Conservation (phyloP, 2,329 filamentous ascomycete genomes). For the Verticillium isaacii region DNA sequence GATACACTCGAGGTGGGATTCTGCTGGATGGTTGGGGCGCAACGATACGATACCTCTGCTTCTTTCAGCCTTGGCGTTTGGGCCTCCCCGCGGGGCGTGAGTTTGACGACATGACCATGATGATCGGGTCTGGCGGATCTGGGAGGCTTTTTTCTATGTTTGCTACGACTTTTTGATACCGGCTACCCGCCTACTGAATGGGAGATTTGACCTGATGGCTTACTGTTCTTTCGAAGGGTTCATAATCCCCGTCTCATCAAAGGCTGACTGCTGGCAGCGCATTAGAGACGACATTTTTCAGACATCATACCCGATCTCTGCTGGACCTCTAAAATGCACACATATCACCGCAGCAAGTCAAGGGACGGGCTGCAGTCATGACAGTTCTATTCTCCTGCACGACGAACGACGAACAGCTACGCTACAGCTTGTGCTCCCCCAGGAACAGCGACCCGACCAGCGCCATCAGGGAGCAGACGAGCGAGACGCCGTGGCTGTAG, state of each 20-base stretch:
- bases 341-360: no score
- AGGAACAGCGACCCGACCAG: background rate
- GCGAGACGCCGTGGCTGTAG: conserved; percentile 27
- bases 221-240: no score
- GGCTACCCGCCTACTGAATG: background rate
- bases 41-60: background rate
- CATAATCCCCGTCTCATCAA: no score
- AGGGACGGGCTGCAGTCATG: no score
- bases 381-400: no score
- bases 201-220: background rate
- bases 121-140: background rate
- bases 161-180: background rate
- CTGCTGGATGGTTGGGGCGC: background rate
- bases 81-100: background rate
- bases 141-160: background rate
- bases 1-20: background rate
- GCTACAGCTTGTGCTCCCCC: conserved; percentile 16
- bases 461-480: conserved; percentile 11
- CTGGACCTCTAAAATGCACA: no score
- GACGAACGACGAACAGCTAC: background rate
- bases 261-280: no score
- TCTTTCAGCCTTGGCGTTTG: background rate
- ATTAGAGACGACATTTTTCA: no score
- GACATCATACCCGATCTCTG: no score
- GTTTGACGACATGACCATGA: background rate